Conservation (phyloP, 2,329 filamentous ascomycete species). For the Huntiella omanensis region DNA sequence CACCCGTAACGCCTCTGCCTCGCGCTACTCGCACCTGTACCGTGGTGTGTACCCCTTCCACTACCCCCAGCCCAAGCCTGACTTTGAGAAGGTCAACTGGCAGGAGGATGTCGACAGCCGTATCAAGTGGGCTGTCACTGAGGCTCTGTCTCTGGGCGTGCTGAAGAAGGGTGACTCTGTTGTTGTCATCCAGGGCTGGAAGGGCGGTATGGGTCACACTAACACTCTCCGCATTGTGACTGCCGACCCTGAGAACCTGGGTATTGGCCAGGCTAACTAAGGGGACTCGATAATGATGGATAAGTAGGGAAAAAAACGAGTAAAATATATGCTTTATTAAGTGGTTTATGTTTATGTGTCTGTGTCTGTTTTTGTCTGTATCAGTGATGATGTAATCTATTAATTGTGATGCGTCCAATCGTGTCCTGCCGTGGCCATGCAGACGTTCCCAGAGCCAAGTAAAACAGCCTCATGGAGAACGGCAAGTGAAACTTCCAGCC, state of each 20-base stretch:
- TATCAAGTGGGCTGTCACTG: slow-evolving; percentile 88
- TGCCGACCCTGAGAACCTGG: slow-evolving; percentile 39
- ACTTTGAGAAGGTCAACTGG: slow-evolving; percentile 87
- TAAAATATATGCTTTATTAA: not conserved
- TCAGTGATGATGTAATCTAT: too few relatives aligned
- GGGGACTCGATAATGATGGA: not conserved
- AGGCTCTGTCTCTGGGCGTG: slow-evolving; percentile 67
- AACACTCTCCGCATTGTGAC: slow-evolving; percentile 56
- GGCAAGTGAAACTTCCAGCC: too few relatives aligned
- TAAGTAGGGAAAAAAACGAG: not conserved
- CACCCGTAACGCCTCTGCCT: slow-evolving; percentile 65
- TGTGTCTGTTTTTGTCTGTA: too few relatives aligned
- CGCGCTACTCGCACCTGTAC: slow-evolving; percentile 86
- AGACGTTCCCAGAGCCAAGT: too few relatives aligned
- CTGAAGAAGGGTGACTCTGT: slow-evolving; percentile 55
- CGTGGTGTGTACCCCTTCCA: slow-evolving; percentile 96
- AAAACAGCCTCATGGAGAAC: too few relatives aligned
- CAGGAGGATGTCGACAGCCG: slow-evolving; percentile 96
- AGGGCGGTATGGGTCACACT: slow-evolving; percentile 80
- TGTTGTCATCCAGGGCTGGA: slow-evolving; percentile 77
- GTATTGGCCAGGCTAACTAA: slow-evolving; percentile 26
- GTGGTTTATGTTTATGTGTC: too few relatives aligned
- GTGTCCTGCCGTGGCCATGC: too few relatives aligned
- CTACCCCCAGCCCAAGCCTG: slow-evolving; percentile 82
- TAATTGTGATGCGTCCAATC: too few relatives aligned